phyloP scores from a whole-genome alignment of 768 basidiomycete genomes.

The Favolaschia claudopus region DNA sequence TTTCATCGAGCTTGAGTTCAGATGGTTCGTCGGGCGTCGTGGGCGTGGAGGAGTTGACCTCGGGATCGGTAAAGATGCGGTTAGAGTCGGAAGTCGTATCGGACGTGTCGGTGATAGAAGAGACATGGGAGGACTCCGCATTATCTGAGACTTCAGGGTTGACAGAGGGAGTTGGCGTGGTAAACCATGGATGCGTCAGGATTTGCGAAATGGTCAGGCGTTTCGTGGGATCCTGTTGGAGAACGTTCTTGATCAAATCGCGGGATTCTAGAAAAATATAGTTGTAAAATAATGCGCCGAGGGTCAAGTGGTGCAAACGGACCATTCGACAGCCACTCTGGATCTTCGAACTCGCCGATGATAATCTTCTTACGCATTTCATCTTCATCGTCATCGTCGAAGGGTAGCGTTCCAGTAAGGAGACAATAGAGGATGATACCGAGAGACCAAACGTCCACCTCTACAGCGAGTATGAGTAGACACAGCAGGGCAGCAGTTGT shows the following conservation, averaged over 20 bases:
- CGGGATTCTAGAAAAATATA: conserved; percentile 71
- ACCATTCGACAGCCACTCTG: conserved; percentile 91
- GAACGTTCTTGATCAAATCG: conserved; percentile 78
- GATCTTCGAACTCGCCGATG: conserved; percentile 88
- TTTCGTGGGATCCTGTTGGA: conserved; percentile 77
- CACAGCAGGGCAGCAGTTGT: background rate
- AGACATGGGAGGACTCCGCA: conserved; percentile 47
- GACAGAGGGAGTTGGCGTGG: conserved; percentile 31
- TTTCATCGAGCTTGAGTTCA: conserved; percentile 41
- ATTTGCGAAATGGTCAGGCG: conserved; percentile 87
- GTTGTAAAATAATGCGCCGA: background rate
- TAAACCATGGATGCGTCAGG: conserved; percentile 88
- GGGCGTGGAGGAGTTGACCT: conserved; percentile 54
- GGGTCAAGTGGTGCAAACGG: conserved; percentile 28
- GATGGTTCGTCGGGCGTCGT: conserved; percentile 66
- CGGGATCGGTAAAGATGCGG: conserved; percentile 42
- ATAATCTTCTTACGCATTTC: conserved; percentile 88
- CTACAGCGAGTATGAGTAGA: conserved; percentile 45
- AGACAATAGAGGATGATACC: conserved; percentile 92
- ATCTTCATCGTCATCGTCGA: conserved; percentile 88
- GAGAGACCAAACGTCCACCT: conserved; percentile 96
- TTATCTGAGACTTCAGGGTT: conserved; percentile 35
- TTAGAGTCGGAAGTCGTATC: conserved; percentile 60
- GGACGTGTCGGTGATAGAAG: conserved; percentile 65
- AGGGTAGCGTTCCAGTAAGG: conserved; percentile 88